A percentile compares a stretch with the other conserved stretches of the same genome.
These are phyloP conservation scores for Boletus insuetus DNA, from an alignment of 768 basidiomycete genomes.

Conservation along the genomic window DNA sequence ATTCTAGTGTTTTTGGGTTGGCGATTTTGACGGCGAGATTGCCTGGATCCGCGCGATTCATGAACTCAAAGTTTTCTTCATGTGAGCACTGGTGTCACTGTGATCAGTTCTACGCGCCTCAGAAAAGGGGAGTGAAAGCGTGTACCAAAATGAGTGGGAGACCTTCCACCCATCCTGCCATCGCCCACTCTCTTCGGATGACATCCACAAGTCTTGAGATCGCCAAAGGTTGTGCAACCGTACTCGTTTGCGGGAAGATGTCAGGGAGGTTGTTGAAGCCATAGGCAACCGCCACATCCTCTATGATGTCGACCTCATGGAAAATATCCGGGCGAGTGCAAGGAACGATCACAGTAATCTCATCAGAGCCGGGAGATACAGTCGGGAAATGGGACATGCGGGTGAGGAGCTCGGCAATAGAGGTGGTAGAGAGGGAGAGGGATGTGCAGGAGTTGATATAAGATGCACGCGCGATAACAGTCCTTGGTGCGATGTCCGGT, in stretches of 20 bases:
- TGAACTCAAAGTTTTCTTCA: slow-evolving; percentile 95
- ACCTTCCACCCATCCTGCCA: slow-evolving; percentile 95
- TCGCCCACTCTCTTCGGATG: slow-evolving; percentile 85
- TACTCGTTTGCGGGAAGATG: slow-evolving; percentile 90
- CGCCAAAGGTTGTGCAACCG: slow-evolving; percentile 88
- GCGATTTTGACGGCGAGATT: slow-evolving; percentile 85
- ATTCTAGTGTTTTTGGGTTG: slow-evolving; percentile 97
- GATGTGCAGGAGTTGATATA: slow-evolving; percentile 98
- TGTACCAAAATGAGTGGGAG: slow-evolving; percentile 87
- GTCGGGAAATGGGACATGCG: slow-evolving; percentile 76
- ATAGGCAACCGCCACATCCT: slow-evolving; percentile 96
- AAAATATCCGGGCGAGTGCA: slow-evolving; percentile 98
- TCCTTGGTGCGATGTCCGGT: slow-evolving; percentile 75
- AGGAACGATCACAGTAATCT: slow-evolving; percentile 75
- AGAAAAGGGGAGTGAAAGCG: neutral
- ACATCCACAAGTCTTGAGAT: slow-evolving; percentile 90
- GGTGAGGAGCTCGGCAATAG: slow-evolving; percentile 70
- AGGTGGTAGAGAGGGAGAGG: slow-evolving; percentile 60
- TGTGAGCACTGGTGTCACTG: slow-evolving; percentile 75
- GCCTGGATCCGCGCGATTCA: slow-evolving; percentile 84
- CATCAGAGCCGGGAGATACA: slow-evolving; percentile 53
- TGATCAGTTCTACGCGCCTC: slow-evolving; percentile 3
- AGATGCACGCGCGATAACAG: slow-evolving; percentile 73
- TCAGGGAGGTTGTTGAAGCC: slow-evolving; percentile 96
- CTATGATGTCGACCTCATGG: slow-evolving; percentile 98